These are phyloP conservation scores for Xylaria cubensis DNA, from an alignment of 495 filamentous ascomycete species.

Conservation along the genomic window DNA sequence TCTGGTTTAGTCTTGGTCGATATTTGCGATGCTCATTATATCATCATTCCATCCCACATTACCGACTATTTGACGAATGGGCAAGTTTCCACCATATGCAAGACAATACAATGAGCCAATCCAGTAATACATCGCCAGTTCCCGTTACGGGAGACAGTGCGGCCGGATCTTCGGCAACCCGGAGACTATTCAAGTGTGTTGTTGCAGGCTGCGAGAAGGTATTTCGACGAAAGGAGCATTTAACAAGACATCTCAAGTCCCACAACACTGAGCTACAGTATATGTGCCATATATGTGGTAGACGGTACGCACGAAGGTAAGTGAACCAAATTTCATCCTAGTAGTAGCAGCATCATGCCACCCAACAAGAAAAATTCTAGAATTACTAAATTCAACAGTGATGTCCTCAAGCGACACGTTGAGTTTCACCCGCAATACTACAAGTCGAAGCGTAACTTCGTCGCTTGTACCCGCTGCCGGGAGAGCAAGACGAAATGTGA, in stretches of 20 bases:
- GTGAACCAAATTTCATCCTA: not conserved
- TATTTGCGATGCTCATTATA: not conserved
- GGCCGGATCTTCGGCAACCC: not conserved
- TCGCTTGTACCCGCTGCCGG: conserved; percentile 17
- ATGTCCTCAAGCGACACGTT: conserved; percentile 42
- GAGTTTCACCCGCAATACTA: conserved; percentile 34
- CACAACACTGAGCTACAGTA: conserved; percentile 34
- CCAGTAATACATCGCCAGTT: not conserved
- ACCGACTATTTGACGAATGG: not conserved
- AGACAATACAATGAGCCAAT: conserved; percentile 4
- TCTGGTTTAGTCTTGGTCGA: not conserved
- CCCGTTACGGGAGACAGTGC: not conserved
- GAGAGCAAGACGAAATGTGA: conserved; percentile 24
- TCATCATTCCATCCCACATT: conserved; percentile 18
- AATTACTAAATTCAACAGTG: conserved; percentile 24
- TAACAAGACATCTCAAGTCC: conserved; percentile 40
- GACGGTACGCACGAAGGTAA: conserved; percentile 42
- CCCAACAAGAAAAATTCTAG: too few relatives aligned
- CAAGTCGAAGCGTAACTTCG: conserved; percentile 17
- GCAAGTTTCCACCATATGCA: not conserved
- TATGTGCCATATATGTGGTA: conserved; percentile 37
- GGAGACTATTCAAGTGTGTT: conserved; percentile 32
- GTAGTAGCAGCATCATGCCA: not conserved
- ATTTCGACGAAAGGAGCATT: conserved; percentile 42
- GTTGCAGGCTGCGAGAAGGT: conserved; percentile 33